A percentile compares a stretch with the other conserved stretches of the same genome.
Conservation (phyloP, 1,139 yeast species). For the Scheffersomyces insectosa region DNA sequence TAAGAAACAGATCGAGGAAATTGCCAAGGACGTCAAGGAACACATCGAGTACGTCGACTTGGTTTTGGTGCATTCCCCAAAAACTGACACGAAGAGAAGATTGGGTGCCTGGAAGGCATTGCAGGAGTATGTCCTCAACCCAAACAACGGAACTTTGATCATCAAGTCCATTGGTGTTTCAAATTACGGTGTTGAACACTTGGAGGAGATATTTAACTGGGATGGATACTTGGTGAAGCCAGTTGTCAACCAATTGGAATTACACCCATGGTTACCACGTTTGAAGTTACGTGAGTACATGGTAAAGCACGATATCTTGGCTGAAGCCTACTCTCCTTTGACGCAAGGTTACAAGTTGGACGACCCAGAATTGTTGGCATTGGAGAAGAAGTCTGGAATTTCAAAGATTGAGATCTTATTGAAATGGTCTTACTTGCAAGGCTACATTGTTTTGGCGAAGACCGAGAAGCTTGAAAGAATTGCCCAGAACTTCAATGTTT, state of each 20-base stretch:
- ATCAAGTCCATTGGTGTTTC: slow-evolving; percentile 46
- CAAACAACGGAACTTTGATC: slow-evolving; percentile 27
- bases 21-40: slow-evolving; percentile 27
- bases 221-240: slow-evolving; percentile 38
- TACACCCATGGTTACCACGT: slow-evolving; percentile 49
- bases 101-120: slow-evolving; percentile 42
- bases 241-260: slow-evolving; percentile 45
- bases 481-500: slow-evolving; percentile 34
- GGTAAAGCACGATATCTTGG: slow-evolving; percentile 40
- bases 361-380: slow-evolving; percentile 46
- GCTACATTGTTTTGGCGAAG: slow-evolving; percentile 73
- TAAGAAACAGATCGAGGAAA: slow-evolving; percentile 15
- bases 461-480: slow-evolving; percentile 54
- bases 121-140: slow-evolving; percentile 34
- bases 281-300: slow-evolving; percentile 38
- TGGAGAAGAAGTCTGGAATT: slow-evolving; percentile 24
- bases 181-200: slow-evolving; percentile 36
- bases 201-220: slow-evolving; percentile 38
- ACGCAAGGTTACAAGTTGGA: slow-evolving; percentile 58
- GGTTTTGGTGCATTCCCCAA: slow-evolving; percentile 38
- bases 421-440: slow-evolving; percentile 48
- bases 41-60: slow-evolving; percentile 49
- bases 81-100: slow-evolving; percentile 28
- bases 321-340: slow-evolving; percentile 73
- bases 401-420: slow-evolving; percentile 31